Percentiles rank a stretch among this genome's conserved stretches.
Evolutionary conservation across 208 protist genomes (phyloP).

Genomic region (Tritrichomonas musculus): DNA sequence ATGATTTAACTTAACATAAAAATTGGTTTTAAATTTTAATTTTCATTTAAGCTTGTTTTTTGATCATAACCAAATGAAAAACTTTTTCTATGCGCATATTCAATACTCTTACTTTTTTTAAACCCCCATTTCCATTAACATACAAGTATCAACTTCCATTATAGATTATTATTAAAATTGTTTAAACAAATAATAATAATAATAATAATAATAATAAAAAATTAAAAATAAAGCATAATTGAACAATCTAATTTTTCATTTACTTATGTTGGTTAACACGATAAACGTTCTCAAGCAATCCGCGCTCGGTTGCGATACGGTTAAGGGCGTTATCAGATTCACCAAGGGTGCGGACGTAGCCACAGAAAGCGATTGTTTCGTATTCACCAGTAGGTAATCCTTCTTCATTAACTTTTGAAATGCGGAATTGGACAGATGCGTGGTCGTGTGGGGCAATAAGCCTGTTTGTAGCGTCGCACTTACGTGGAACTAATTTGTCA

Average conservation of each 20-base stretch:
- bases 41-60: too few species aligned
- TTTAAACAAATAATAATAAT: too few species aligned
- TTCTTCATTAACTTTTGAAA: neutral
- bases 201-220: too few species aligned
- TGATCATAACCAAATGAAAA: too few species aligned
- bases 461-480: neutral
- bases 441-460: slow-evolving; percentile 15
- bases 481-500: neutral
- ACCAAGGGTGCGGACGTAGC: neutral
- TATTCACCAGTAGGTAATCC: slow-evolving; percentile 2
- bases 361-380: slow-evolving; percentile 11
- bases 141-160: too few species aligned
- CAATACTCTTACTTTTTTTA: too few species aligned
- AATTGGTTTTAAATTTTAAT: neutral
- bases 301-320: neutral
- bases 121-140: too few species aligned
- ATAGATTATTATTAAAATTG: too few species aligned
- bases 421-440: neutral
- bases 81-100: too few species aligned
- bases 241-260: too few species aligned
- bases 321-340: neutral
- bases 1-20: neutral
- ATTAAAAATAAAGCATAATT: too few species aligned
- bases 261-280: neutral
- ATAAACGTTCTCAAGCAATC: neutral